phyloP scores from a whole-genome alignment of 169 alveolate species.

The Cryptosporidium sp. region DNA sequence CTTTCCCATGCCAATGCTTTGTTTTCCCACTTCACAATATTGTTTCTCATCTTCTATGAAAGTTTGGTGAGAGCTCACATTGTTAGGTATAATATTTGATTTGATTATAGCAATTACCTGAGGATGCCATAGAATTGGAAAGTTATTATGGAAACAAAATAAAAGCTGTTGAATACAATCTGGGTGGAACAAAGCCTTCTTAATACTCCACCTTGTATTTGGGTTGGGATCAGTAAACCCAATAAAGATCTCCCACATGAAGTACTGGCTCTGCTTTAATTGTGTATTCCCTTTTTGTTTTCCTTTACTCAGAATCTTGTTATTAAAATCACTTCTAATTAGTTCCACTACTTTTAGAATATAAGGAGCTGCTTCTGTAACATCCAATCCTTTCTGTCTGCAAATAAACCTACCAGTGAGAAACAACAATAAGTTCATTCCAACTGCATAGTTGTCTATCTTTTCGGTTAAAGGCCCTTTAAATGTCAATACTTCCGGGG shows the following conservation, averaged over 20 bases:
- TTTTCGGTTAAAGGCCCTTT: slow-evolving; percentile 86
- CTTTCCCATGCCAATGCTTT: background rate
- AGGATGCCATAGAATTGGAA: slow-evolving; percentile 62
- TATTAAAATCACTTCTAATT: slow-evolving; percentile 82
- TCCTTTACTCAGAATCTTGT: slow-evolving; percentile 77
- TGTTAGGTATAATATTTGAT: slow-evolving; percentile 57
- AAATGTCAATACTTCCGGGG: slow-evolving; percentile 85
- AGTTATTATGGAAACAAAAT: slow-evolving; percentile 44
- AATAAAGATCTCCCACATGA: slow-evolving; percentile 86
- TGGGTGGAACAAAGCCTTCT: slow-evolving; percentile 83
- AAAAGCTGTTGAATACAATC: slow-evolving; percentile 68
- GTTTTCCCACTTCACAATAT: background rate
- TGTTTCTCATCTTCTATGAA: slow-evolving; percentile 2
- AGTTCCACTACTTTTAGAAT: slow-evolving; percentile 81
- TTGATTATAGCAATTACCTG: slow-evolving; percentile 62
- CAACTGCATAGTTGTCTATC: slow-evolving; percentile 86
- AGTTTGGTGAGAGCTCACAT: background rate
- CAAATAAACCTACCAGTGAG: slow-evolving; percentile 86
- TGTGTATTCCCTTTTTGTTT: slow-evolving; percentile 52
- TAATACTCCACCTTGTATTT: slow-evolving; percentile 79
- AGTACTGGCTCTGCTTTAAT: slow-evolving; percentile 57
- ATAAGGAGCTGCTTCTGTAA: slow-evolving; percentile 84
- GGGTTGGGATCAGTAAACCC: slow-evolving; percentile 87
- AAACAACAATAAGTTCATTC: slow-evolving; percentile 84
- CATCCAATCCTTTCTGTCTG: slow-evolving; percentile 85